Evolutionary conservation across 1,284 basidiomycete genomes (phyloP), one percentile per base, ranked within the genome.

Genomic region (Heterobasidion irregulare): DNA sequence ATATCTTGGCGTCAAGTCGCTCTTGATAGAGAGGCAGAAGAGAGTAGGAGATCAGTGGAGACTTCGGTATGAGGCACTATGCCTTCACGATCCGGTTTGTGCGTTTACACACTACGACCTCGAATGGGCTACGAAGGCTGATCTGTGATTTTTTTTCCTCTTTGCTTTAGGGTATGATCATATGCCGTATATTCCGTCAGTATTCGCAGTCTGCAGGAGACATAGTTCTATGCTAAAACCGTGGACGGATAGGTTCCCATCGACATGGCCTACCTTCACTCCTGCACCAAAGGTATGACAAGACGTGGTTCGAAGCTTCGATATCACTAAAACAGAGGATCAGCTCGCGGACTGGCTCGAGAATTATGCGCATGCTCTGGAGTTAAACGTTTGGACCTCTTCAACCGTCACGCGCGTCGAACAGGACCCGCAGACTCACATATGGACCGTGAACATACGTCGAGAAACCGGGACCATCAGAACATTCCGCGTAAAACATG

Each of bases 301-400:
- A 26, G 26, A 26, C 26, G 7, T 12, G 0, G 59, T 56, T 16
- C 13, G 15, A 8, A n/a, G 15, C 15, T 9, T 8, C 34, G 46
- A 32, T 18, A 2, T 36, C 6, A 18, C n/a, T 18, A 62, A 64
- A 66, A 68, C 65, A 10, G 58, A 57, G 48, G 67, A 58, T 59
- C 66, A 85, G 78, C 74, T 89, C 12, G 85, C 80, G 0, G 79
- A 83, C 61, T 89, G 84, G 80, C 72, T 88, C 7, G 84, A 89
- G 65, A 70, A 69, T 33, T 89, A 86, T 65, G 84, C 82, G 2
- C 75, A 83, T 44, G 66, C 76, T 1, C 70, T 88, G 62, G 84
- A 88, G 60, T 65, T 88, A 45, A 80, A 84, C 66, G 73, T 83
- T 32, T 88, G 86, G 85, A 80, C 78, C 1, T 77, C 78, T 7